Conservation (phyloP, 768 basidiomycete species). For the Termitomyces sp. region DNA sequence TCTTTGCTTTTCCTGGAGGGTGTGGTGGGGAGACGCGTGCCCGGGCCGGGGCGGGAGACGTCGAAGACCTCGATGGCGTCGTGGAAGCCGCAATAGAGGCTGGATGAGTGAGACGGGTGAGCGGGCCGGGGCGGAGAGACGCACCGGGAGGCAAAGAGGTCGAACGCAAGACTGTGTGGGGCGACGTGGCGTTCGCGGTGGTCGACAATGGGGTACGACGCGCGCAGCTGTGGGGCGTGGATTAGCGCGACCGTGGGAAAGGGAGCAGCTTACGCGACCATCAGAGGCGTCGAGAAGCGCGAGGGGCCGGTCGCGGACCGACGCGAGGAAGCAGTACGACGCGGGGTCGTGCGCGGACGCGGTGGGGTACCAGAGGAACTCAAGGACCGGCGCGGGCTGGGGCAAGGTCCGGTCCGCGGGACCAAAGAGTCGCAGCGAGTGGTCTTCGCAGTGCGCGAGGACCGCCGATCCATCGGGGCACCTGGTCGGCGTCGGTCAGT, state of each 20-base stretch:
- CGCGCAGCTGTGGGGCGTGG: neutral
- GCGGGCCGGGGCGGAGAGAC: no score
- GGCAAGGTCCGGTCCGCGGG: constrained; percentile 16
- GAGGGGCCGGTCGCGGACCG: constrained; percentile 80
- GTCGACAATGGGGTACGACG: no score
- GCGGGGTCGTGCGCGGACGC: no score
- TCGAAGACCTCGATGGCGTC: no score
- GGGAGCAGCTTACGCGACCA: constrained; percentile 49
- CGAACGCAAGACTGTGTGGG: no score
- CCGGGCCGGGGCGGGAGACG: no score
- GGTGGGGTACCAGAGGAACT: constrained; percentile 47
- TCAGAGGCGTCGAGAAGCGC: constrained; percentile 76
- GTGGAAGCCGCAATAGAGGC: constrained; percentile 19
- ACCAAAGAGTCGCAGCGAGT: constrained; percentile 48
- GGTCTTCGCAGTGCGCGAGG: constrained; percentile 68
- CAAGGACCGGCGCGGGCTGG: constrained; percentile 71
- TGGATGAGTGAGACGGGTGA: neutral
- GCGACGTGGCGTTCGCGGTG: no score
- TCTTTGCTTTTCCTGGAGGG: constrained; percentile 39
- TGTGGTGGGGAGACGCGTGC: constrained; percentile 18
- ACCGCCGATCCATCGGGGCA: constrained; percentile 68
- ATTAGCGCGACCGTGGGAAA: neutral
- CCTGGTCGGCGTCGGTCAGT: constrained; percentile 12
- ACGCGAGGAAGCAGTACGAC: constrained; percentile 17
- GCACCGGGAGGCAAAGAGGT: no score